phyloP scores from a whole-genome alignment of 129 eudicot species.

The Helianthus tuberosus region DNA sequence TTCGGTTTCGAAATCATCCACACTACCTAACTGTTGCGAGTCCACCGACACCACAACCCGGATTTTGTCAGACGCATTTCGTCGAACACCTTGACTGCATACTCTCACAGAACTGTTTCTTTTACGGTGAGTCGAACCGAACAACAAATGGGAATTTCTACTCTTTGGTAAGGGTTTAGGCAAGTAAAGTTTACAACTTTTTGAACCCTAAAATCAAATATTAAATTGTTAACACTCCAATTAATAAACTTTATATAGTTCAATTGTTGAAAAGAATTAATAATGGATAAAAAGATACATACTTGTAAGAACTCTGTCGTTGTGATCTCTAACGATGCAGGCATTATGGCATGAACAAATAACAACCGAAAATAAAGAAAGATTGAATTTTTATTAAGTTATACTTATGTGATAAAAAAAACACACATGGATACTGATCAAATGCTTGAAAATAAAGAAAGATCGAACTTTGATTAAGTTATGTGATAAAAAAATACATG shows the following conservation, averaged over 20 bases:
- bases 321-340: conserved; percentile 45
- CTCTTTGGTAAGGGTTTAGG: conserved; percentile 52
- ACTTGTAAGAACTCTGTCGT: conserved; percentile 61
- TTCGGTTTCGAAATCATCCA: conserved; percentile 33
- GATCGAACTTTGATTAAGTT: background rate
- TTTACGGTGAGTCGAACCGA: conserved; percentile 21
- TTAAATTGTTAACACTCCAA: background rate
- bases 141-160: conserved; percentile 31
- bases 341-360: conserved; percentile 29
- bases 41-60: conserved; percentile 61
- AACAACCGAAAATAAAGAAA: background rate
- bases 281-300: conserved; percentile 8
- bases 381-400: background rate
- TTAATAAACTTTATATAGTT: background rate
- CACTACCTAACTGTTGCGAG: conserved; percentile 33
- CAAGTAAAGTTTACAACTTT: conserved; percentile 45
- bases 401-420: conserved; percentile 8
- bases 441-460: background rate
- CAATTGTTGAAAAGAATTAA: background rate
- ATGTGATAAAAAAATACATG: background rate
- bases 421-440: too few relatives aligned
- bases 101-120: conserved; percentile 21
- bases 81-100: conserved; percentile 29
- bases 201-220: conserved; percentile 46
- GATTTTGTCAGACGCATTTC: conserved; percentile 35